Evolutionary conservation across 2,329 filamentous ascomycete species (phyloP).

Genomic region (Pseudonectria foliicola): DNA sequence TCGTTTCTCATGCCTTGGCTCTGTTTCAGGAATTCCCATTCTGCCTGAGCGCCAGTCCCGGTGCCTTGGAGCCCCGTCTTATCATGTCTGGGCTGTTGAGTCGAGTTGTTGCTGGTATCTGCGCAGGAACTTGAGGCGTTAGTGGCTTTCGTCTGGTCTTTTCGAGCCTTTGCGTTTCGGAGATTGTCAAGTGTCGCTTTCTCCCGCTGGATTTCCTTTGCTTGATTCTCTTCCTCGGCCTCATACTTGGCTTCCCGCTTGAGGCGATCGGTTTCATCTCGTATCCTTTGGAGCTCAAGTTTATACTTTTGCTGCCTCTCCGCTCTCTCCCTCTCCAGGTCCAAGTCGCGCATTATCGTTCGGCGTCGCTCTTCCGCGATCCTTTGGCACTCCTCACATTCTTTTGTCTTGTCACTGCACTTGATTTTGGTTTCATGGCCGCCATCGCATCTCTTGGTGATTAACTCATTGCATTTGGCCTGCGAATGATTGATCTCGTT

Average conservation of each 20-base stretch:
- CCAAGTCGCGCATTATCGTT: conserved; percentile 36
- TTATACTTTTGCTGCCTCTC: conserved; percentile 38
- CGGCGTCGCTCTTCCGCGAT: conserved; percentile 41
- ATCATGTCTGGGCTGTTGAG: too few relatives aligned
- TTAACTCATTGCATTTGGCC: conserved; percentile 22
- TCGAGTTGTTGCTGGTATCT: too few relatives aligned
- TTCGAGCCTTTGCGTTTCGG: conserved; percentile 21
- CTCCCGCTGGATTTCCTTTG: conserved; percentile 38
- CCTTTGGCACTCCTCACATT: conserved; percentile 44
- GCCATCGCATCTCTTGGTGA: conserved; percentile 42
- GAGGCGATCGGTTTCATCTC: conserved; percentile 48
- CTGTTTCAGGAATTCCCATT: conserved; percentile 58
- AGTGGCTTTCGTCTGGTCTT: conserved; percentile 4
- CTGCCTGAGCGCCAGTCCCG: conserved; percentile 29
- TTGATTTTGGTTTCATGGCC: conserved; percentile 40
- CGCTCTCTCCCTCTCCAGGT: conserved; percentile 43
- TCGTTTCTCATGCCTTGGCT: conserved; percentile 42
- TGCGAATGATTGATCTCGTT: conserved; percentile 51
- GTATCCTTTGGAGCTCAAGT: conserved; percentile 36
- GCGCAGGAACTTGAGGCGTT: too few relatives aligned
- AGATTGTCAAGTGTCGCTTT: conserved; percentile 38
- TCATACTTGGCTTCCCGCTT: conserved; percentile 36
- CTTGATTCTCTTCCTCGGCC: conserved; percentile 36
- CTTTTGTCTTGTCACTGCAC: conserved; percentile 36
- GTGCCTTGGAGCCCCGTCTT: too few relatives aligned